A percentile compares a stretch with the other conserved stretches of the same genome.
Conservation (phyloP, 202 grass and related monocot species). For the Elaeis oleifera region DNA sequence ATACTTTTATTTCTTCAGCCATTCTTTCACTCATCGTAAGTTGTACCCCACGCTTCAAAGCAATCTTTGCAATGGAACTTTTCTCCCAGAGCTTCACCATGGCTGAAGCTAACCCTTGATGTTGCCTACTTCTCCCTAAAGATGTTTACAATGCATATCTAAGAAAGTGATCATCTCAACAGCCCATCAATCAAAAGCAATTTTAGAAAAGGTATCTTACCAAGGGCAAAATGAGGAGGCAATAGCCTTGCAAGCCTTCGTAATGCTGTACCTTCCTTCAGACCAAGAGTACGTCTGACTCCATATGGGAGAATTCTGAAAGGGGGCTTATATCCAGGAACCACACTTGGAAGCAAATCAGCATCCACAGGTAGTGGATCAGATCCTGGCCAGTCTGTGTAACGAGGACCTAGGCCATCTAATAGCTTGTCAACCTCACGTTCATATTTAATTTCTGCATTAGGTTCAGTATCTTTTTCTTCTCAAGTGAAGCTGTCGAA, state of each 20-base stretch:
- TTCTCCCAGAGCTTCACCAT: constrained; percentile 92
- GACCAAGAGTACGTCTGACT: constrained; percentile 56
- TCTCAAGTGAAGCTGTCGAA: constrained; percentile 17
- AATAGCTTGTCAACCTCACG: constrained; percentile 78
- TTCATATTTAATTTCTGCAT: constrained; percentile 71
- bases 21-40: constrained; percentile 98
- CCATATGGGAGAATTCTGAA: constrained; percentile 89
- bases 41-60: constrained; percentile 88
- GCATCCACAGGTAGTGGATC: constrained; percentile 78
- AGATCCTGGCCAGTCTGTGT: constrained; percentile 78
- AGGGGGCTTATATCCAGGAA: constrained; percentile 70
- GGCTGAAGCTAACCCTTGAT: constrained; percentile 73
- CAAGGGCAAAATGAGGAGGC: constrained; percentile 90
- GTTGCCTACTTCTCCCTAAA: constrained; percentile 75
- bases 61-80: constrained; percentile 88
- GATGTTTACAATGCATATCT: constrained; percentile 1
- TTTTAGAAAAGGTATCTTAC: constrained; percentile 25
- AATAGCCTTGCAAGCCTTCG: constrained; percentile 63
- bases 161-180: too few species aligned
- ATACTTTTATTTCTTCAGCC: constrained; percentile 95
- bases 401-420: constrained; percentile 77
- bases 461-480: constrained; percentile 30
- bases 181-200: too few species aligned
- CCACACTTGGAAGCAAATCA: constrained; percentile 58
- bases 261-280: constrained; percentile 64